Evolutionary conservation across 2,329 filamentous ascomycete genomes (phyloP).

Genomic region (Helminthosporium solani): DNA sequence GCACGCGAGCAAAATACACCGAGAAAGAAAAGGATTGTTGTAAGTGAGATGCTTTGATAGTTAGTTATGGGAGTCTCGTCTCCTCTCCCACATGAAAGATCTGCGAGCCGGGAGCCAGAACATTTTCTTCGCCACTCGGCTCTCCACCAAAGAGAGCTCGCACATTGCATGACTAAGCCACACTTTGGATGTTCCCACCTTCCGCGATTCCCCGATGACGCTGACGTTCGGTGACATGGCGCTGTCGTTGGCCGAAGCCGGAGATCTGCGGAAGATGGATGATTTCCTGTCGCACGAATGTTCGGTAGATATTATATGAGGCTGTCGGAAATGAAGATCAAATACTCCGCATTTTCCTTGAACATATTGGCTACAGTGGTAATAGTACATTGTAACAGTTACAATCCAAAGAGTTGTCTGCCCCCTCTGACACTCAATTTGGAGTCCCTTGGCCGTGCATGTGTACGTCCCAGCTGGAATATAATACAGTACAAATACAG

Average conservation of each 20-base stretch:
- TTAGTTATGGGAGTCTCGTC: not conserved
- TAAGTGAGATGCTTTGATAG: not conserved
- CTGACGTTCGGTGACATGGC: slow-evolving; percentile 3
- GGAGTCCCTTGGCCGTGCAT: slow-evolving; percentile 1
- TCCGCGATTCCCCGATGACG: slow-evolving; percentile 27
- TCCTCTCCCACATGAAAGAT: slow-evolving; percentile 1
- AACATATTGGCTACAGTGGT: too few relatives aligned
- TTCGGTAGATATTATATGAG: too few relatives aligned
- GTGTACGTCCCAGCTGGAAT: not conserved
- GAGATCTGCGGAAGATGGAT: not conserved
- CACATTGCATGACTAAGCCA: slow-evolving; percentile 3
- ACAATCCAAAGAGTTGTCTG: slow-evolving; percentile 12
- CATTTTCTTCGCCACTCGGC: slow-evolving; percentile 7
- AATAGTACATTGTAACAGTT: too few relatives aligned
- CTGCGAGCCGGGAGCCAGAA: slow-evolving; percentile 1
- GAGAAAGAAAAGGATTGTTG: slow-evolving; percentile 1
- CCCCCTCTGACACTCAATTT: slow-evolving; percentile 9
- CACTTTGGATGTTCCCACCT: slow-evolving; percentile 7
- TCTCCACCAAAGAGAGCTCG: slow-evolving; percentile 12
- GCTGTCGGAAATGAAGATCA: too few relatives aligned
- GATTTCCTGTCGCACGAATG: not conserved
- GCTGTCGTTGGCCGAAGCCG: slow-evolving; percentile 7
- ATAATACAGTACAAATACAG: slow-evolving; percentile 6
- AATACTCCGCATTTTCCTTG: too few relatives aligned
- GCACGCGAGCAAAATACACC: slow-evolving; percentile 13